Base-by-base conservation (phyloP, 352 stramenopile species). In the Pythium apleroticum region DNA sequence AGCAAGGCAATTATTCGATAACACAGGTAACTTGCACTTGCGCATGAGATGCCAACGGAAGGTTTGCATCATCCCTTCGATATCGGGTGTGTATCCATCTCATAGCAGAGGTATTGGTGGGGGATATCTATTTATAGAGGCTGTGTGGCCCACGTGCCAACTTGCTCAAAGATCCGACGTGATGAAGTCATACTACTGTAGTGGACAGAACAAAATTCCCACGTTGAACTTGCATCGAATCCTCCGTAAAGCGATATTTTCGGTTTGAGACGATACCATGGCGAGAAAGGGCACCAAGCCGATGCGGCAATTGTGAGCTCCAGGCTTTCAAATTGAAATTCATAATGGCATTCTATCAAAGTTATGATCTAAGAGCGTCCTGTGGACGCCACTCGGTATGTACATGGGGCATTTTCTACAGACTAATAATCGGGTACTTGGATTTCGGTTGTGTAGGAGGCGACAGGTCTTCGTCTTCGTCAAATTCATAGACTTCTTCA, bases 401-500 rank as follows among this genome's bases (percentile, higher is more conserved):
- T 41, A 4, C 35, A 46, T 31, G 15, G 31, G n/a, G 17, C 14
- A 27, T 22, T 61, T 22, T 61, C 52, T 67, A 67, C 25, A 69
- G 30, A 9, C 54, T 64, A 22, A 69, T 56, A 20, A 56, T 50
- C 10, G 63, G 63, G 39, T 64, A 63, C 63, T 69, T 69, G 46
- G 63, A 69, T 39, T 64, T 57, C 20, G 20, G 43, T 20, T 65
- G 25, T 54, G 37, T 1, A 12, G 56, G 45, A 45, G 56, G 52
- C 8, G 45, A 37, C 28, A 63, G 54, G 48, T 64, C 53, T 12
- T 49, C n/a, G 24, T 69, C 48, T 43, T 69, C 63, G 63, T 69
- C 63, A 10, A 48, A 69, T 33, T 69, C 63, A 37, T 60, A 69
- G 31, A 69, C 56, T 56, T 69, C 63, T 64, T 69, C 63, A 31